These are phyloP conservation scores for Rhizopogon vesiculosus DNA, from an alignment of 768 basidiomycete species.

Conservation along the genomic window DNA sequence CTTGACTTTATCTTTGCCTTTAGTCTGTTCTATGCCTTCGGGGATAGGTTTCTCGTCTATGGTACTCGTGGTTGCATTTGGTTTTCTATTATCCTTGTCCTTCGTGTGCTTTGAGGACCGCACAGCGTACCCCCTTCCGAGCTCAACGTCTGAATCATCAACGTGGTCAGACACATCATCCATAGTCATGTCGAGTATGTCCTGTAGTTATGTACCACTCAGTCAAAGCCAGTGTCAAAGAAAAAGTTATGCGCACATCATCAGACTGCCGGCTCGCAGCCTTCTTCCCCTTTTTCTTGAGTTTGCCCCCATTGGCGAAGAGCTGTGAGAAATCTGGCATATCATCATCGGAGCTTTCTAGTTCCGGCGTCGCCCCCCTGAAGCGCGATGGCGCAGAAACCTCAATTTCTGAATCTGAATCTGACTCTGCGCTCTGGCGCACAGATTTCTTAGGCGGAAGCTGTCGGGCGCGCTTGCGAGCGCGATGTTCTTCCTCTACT, in stretches of 20 bases:
- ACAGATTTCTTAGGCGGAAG: constrained; percentile 1
- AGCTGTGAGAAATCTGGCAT: constrained; percentile 44
- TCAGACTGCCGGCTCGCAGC: neutral
- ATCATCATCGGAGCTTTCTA: constrained; percentile 48
- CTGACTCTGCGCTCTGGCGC: constrained; percentile 4
- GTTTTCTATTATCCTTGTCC: neutral
- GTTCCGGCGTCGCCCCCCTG: constrained; percentile 14
- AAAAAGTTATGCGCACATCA: neutral
- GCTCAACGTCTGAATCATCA: constrained; percentile 24
- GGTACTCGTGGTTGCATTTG: neutral
- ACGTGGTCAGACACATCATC: constrained; percentile 20
- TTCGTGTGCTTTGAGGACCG: neutral
- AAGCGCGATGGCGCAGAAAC: constrained; percentile 1
- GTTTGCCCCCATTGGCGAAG: constrained; percentile 20
- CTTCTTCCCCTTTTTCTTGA: constrained; percentile 25
- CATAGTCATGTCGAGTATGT: constrained; percentile 25
- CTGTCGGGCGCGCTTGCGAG: constrained; percentile 20
- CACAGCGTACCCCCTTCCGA: neutral
- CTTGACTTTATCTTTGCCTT: constrained; percentile 19
- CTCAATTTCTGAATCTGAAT: constrained; percentile 7
- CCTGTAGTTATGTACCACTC: neutral
- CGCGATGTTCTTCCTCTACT: constrained; percentile 35
- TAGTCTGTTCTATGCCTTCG: neutral
- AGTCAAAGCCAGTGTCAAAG: neutral
- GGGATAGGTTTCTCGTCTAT: neutral